Conservation (phyloP, 1,284 basidiomycete genomes). For the Papiliotrema nemorosa region DNA sequence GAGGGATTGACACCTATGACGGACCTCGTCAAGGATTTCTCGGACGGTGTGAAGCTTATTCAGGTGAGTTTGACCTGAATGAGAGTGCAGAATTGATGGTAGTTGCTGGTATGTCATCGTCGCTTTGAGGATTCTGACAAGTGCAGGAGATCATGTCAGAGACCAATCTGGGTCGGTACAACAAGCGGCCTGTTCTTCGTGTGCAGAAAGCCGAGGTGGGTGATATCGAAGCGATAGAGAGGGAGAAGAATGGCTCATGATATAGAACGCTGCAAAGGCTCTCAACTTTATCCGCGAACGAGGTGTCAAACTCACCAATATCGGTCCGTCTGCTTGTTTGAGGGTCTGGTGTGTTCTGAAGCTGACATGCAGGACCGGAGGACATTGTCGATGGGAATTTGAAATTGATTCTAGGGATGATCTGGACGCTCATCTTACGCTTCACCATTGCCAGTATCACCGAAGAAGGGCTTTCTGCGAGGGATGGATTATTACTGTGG, state of each 20-base stretch:
- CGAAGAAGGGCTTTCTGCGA: slow-evolving; percentile 94
- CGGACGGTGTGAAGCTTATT: slow-evolving; percentile 90
- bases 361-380: slow-evolving; percentile 43
- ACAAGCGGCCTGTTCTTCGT: slow-evolving; percentile 81
- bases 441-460: slow-evolving; percentile 98
- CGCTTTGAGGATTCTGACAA: neutral
- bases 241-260: neutral
- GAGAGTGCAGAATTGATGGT: neutral
- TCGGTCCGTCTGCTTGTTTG: slow-evolving; percentile 59
- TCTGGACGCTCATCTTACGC: slow-evolving; percentile 94
- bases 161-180: slow-evolving; percentile 84
- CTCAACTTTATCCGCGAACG: slow-evolving; percentile 91
- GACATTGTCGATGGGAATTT: slow-evolving; percentile 97
- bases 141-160: slow-evolving; percentile 94
- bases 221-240: too few relatives aligned
- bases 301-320: slow-evolving; percentile 95
- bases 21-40: slow-evolving; percentile 84
- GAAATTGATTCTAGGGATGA: slow-evolving; percentile 97
- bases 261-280: slow-evolving; percentile 85
- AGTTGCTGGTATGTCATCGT: neutral
- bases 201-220: slow-evolving; percentile 84
- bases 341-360: too few relatives aligned
- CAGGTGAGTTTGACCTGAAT: slow-evolving; percentile 49
- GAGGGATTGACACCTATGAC: slow-evolving; percentile 84
- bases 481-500: slow-evolving; percentile 94